Evolutionary conservation across 768 basidiomycete genomes (phyloP).

Genomic region (Amanita jacksonii): DNA sequence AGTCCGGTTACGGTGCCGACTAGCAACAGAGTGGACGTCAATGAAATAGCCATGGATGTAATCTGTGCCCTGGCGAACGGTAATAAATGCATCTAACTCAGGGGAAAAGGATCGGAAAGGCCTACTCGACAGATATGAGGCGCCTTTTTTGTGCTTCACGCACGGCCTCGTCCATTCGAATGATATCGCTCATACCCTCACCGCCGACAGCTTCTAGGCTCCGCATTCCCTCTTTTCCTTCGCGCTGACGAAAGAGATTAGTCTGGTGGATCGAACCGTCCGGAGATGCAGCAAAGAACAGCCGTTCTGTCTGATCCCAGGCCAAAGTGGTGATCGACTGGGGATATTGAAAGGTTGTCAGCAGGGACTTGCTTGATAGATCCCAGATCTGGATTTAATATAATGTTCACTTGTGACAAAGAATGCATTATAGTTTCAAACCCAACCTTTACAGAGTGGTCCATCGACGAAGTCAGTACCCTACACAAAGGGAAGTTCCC

Average conservation of each 20-base stretch:
- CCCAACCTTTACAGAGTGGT: slow-evolving; percentile 84
- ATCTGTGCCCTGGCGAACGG: slow-evolving; percentile 59
- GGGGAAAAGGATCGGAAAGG: slow-evolving; percentile 7
- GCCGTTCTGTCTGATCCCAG: slow-evolving; percentile 79
- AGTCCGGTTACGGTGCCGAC: slow-evolving; percentile 67
- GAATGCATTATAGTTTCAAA: not conserved
- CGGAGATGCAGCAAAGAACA: slow-evolving; percentile 78
- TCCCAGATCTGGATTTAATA: slow-evolving; percentile 60
- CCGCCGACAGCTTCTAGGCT: slow-evolving; percentile 68
- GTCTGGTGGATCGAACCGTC: slow-evolving; percentile 73
- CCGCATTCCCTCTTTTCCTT: slow-evolving; percentile 40
- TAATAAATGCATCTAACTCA: slow-evolving; percentile 1
- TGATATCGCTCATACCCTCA: slow-evolving; percentile 57
- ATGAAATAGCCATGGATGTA: slow-evolving; percentile 64
- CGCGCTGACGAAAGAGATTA: slow-evolving; percentile 62
- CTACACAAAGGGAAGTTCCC: slow-evolving; percentile 73
- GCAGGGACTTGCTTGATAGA: slow-evolving; percentile 56
- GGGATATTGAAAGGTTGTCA: slow-evolving; percentile 86
- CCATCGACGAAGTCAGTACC: slow-evolving; percentile 71
- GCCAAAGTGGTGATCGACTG: slow-evolving; percentile 58
- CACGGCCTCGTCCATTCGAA: slow-evolving; percentile 54
- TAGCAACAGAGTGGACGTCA: slow-evolving; percentile 71
- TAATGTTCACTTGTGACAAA: slow-evolving; percentile 10
- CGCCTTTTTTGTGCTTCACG: slow-evolving; percentile 39
- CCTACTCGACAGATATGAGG: slow-evolving; percentile 65